These are phyloP conservation scores for Tylopilus vinaceipallidus DNA, from an alignment of 768 basidiomycete genomes.

Conservation along the genomic window DNA sequence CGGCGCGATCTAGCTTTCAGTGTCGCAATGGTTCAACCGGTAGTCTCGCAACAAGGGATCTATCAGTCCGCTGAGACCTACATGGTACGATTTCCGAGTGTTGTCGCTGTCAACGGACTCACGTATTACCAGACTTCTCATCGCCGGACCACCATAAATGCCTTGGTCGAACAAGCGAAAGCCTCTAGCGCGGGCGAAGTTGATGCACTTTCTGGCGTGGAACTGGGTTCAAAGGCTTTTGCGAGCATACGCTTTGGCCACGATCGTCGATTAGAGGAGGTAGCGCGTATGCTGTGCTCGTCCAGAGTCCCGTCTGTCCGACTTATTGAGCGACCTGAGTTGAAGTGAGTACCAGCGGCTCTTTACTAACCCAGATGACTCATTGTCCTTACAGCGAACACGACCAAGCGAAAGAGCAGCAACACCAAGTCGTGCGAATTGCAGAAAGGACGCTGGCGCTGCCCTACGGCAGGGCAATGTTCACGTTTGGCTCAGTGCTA, in stretches of 20 bases:
- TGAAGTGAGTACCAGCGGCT: constrained; percentile 48
- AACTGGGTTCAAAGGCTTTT: constrained; percentile 69
- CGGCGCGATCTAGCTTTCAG: constrained; percentile 33
- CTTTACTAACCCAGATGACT: background rate
- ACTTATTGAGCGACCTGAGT: constrained; percentile 63
- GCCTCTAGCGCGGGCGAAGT: constrained; percentile 52
- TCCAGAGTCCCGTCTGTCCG: constrained; percentile 66
- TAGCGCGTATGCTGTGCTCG: constrained; percentile 86
- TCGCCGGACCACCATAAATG: constrained; percentile 49
- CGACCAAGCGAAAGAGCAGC: constrained; percentile 84
- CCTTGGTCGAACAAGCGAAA: constrained; percentile 51
- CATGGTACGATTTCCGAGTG: constrained; percentile 19
- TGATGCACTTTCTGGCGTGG: constrained; percentile 64
- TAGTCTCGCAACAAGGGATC: constrained; percentile 26
- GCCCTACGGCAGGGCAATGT: constrained; percentile 87
- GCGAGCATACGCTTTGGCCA: constrained; percentile 85
- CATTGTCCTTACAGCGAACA: constrained; percentile 61
- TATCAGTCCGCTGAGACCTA: constrained; percentile 34
- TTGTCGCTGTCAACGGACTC: constrained; percentile 1
- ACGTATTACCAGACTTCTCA: constrained; percentile 43
- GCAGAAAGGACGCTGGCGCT: constrained; percentile 88
- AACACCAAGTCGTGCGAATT: constrained; percentile 74
- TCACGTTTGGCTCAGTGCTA: constrained; percentile 81
- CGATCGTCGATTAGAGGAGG: constrained; percentile 88
- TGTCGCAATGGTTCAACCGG: constrained; percentile 31